phyloP scores from a whole-genome alignment of 768 basidiomycete genomes.

The Naematelia encephala region DNA sequence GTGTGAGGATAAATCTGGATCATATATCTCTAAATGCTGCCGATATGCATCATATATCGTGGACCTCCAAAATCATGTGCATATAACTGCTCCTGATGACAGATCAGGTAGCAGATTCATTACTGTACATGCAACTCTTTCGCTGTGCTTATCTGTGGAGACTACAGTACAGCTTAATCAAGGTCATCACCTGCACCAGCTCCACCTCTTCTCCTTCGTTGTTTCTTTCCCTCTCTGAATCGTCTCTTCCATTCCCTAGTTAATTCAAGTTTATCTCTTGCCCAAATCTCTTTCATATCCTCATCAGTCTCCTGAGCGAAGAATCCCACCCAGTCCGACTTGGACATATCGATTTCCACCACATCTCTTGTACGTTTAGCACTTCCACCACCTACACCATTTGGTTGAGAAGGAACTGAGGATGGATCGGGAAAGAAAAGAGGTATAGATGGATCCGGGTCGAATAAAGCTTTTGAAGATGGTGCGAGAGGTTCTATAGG shows the following conservation, averaged over 20 bases:
- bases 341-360: not conserved
- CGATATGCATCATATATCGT: too few species aligned
- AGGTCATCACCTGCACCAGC: not conserved
- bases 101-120: too few species aligned
- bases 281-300: constrained; percentile 48
- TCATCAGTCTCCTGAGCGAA: constrained; percentile 30
- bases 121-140: too few species aligned
- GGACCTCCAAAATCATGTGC: too few species aligned
- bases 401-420: not conserved
- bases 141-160: not conserved
- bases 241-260: constrained; percentile 51
- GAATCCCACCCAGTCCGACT: constrained; percentile 15
- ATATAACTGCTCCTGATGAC: too few species aligned
- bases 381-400: constrained; percentile 4
- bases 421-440: constrained; percentile 37
- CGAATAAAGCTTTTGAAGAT: constrained; percentile 23
- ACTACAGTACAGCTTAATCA: not conserved
- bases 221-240: constrained; percentile 51
- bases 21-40: too few species aligned
- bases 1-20: too few species aligned
- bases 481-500: constrained; percentile 11
- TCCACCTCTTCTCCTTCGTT: constrained; percentile 37
- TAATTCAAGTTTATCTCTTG: constrained; percentile 44
- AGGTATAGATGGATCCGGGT: constrained; percentile 25
- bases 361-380: not conserved